Base-by-base conservation (phyloP, 495 filamentous ascomycete genomes). In the Lasiosphaeria ovina region DNA sequence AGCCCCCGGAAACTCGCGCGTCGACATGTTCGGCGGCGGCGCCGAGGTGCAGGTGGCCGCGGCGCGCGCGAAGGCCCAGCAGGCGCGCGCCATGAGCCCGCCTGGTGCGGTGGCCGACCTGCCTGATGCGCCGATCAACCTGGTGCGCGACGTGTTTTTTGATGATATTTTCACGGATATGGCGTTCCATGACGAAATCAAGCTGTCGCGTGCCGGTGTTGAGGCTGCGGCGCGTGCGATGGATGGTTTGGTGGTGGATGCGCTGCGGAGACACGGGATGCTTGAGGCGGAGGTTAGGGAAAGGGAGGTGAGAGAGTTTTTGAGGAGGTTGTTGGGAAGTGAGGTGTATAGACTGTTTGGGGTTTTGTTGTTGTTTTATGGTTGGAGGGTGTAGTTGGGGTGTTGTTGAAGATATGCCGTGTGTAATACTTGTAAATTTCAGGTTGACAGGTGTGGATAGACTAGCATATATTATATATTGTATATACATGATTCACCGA, bases 111-210 rank as follows among this genome's bases (percentile, higher is more conserved):
- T 77, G 0, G 36, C 55, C 31, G 54, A 63, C 8, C 55, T 76
- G n/a, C 76, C 77, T 1, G 31, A 45, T 1, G 59, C 74, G 10
- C 47, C 57, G 10, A 76, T 81, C 51, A 70, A 67, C 54, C 60
- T 80, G 35, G 63, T 80, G 63, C 62, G 68, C 17, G 77, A 80
- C 58, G 62, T 81, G 1, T 62, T 80, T 33, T 81, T 80, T 56
- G 76, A 81, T 62, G 80, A 80, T 50, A 69, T 81, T 50, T 78
- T 78, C 59, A 70, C 69, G 11, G 76, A 81, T 63, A 74, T 79
- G 72, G 68, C 62, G 6, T 75, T 78, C 57, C 75, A 79, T 44
- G 72, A 79, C 4, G 68, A 74, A 63, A 79, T 83, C 66, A 74
- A 79, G 60, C 62, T 69, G 40, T 75, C 72, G 14, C 56, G 55